Evolutionary conservation across 345 rosid species (phyloP).

Genomic region (Aquilaria yunnanensis): DNA sequence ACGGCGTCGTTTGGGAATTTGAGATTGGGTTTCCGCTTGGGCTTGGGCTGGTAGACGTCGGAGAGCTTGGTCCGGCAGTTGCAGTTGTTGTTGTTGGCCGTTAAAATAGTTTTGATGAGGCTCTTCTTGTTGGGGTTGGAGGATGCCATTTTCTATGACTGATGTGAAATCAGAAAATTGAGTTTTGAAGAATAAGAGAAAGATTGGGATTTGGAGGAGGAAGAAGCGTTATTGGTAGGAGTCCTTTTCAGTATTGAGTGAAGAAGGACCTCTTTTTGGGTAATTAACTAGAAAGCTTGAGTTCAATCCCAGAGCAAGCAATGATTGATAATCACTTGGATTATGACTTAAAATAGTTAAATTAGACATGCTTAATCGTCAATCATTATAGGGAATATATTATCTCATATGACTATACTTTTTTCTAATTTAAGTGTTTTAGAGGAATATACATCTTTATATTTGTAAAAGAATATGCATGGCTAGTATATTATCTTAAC

Average conservation of each 20-base stretch:
- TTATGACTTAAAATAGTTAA: too few species aligned
- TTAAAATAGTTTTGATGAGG: slow-evolving; percentile 14
- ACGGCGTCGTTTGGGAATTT: neutral
- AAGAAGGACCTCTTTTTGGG: too few species aligned
- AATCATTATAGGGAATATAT: too few species aligned
- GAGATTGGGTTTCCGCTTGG: slow-evolving; percentile 12
- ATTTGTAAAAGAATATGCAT: too few species aligned
- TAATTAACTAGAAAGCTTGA: too few species aligned
- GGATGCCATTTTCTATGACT: neutral
- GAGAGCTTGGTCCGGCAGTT: slow-evolving; percentile 28
- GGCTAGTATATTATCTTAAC: too few species aligned
- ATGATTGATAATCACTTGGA: too few species aligned
- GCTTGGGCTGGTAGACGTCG: slow-evolving; percentile 31
- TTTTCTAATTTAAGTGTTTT: too few species aligned
- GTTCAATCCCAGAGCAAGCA: too few species aligned
- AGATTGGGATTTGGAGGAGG: neutral
- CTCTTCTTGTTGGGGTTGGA: slow-evolving; percentile 11
- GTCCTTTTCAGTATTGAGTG: slow-evolving; percentile 4
- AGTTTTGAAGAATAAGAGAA: neutral
- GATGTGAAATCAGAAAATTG: neutral
- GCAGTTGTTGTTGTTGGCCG: slow-evolving; percentile 13
- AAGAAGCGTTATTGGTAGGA: slow-evolving; percentile 8
- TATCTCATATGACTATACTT: too few species aligned
- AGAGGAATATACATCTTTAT: too few species aligned
- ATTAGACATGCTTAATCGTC: too few species aligned